Evolutionary conservation across 345 rosid species (phyloP), one percentile per base, ranked within the genome.

Genomic region (Xanthoceras sorbifolium): DNA sequence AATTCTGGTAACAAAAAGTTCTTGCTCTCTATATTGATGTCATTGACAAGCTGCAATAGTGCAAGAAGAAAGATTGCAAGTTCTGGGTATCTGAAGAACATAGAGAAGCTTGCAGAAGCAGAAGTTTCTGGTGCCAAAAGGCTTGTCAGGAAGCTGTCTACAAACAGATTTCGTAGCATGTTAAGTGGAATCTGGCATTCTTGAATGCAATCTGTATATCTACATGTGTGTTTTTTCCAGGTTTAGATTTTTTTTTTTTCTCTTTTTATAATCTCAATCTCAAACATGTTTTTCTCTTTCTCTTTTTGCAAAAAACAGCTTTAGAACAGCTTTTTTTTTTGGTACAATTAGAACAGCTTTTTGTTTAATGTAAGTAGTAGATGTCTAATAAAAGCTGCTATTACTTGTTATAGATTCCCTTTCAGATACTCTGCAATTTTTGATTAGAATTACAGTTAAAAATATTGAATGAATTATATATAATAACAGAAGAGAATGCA

Each of bases 171-270:
- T 79, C 88, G 93, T 4, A 87, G 85, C 48, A 76, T 94, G 82
- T 83, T 93, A 38, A 90, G 81, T 80, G 97, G 97, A 82, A 77
- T 94, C 83, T 94, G 96, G 97, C 91, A 90, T 86, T 82, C 89
- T 64, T 89, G 79, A 85, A 75, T 69, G 29, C 77, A 42, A 31
- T 69, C 60, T 89, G 89, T 87, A 85, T 81, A 87, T 87, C 74
- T 85, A 65, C 79, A 71, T 57, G 63, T 67, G 42, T 73, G 78
- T 69, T 73, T 64, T 71, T n/a, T n/a, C n/a, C 42, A 46, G 1
- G 28, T 23, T 57, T 31, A 74, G 66, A 79, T 69, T 79, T 64
- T 62, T 44, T 81, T 72, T n/a, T n/a, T n/a, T n/a, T n/a, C n/a
- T n/a, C n/a, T 59, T 26, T 79, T 62, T 69, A 67, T 48, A 44